These are phyloP conservation scores for Spatholobus suberectus DNA, from an alignment of 306 rosid genomes.

Conservation along the genomic window DNA sequence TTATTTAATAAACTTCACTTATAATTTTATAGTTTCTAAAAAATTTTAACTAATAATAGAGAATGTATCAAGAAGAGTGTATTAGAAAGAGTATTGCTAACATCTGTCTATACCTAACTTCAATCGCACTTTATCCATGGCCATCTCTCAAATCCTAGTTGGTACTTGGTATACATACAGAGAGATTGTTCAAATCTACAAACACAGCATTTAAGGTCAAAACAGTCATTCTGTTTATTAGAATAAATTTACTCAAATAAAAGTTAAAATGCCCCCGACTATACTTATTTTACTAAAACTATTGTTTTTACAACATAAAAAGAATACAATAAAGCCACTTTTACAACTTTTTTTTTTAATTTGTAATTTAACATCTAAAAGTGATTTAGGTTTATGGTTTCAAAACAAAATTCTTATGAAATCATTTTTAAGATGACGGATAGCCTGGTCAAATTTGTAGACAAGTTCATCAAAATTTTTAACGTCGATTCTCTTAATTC, in stretches of 20 bases:
- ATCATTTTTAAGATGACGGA: neutral
- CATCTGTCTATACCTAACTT: no score
- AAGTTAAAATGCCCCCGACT: neutral
- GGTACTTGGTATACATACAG: no score
- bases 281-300: neutral
- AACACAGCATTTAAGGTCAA: no score
- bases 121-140: no score
- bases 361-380: neutral
- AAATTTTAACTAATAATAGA: no score
- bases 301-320: neutral
- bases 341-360: neutral
- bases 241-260: neutral
- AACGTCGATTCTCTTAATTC: slow-evolving; percentile 4
- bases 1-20: no score
- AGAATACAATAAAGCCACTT: neutral
- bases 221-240: neutral
- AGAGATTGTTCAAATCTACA: no score
- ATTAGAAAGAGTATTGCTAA: no score
- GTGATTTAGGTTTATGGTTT: neutral
- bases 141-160: no score
- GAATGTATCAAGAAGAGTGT: no score
- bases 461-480: neutral
- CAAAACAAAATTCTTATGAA: neutral
- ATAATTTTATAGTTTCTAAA: no score
- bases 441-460: slow-evolving; percentile 1